Evolutionary conservation across 2,329 filamentous ascomycete genomes (phyloP).

Genomic region (Phialophora tarda): DNA sequence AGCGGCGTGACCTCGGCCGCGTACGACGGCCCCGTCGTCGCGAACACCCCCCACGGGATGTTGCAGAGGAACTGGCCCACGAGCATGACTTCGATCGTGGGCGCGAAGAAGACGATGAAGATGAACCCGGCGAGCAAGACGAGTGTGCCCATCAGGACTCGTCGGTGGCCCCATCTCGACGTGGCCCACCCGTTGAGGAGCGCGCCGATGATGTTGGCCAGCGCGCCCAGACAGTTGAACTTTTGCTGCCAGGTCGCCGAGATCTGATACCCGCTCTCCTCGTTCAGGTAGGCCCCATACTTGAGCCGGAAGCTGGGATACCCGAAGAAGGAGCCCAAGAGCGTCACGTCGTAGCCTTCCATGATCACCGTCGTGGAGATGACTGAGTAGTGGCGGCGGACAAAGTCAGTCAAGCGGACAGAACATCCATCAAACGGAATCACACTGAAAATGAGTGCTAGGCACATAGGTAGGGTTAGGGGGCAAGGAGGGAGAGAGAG

Average conservation of each 20-base stretch:
- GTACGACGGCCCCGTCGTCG: constrained; percentile 58
- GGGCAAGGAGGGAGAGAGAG: background rate
- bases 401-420: background rate
- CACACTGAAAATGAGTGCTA: background rate
- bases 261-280: constrained; percentile 42
- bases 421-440: no score
- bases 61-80: constrained; percentile 59
- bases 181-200: constrained; percentile 29
- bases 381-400: background rate
- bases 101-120: constrained; percentile 58
- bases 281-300: constrained; percentile 45
- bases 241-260: constrained; percentile 60
- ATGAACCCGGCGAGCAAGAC: constrained; percentile 54
- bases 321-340: constrained; percentile 58
- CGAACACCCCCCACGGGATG: constrained; percentile 41
- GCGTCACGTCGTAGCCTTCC: constrained; percentile 60
- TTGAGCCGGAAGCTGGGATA: constrained; percentile 51
- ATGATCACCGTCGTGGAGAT: constrained; percentile 57
- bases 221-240: constrained; percentile 18
- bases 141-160: constrained; percentile 55
- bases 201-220: constrained; percentile 29
- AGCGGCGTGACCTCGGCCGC: constrained; percentile 70
- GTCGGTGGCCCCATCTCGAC: constrained; percentile 51
- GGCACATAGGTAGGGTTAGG: no score
- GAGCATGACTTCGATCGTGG: constrained; percentile 54